Evolutionary conservation across 768 basidiomycete genomes (phyloP), one percentile per base, ranked within the genome.

Genomic region (Tylopilus felleus): DNA sequence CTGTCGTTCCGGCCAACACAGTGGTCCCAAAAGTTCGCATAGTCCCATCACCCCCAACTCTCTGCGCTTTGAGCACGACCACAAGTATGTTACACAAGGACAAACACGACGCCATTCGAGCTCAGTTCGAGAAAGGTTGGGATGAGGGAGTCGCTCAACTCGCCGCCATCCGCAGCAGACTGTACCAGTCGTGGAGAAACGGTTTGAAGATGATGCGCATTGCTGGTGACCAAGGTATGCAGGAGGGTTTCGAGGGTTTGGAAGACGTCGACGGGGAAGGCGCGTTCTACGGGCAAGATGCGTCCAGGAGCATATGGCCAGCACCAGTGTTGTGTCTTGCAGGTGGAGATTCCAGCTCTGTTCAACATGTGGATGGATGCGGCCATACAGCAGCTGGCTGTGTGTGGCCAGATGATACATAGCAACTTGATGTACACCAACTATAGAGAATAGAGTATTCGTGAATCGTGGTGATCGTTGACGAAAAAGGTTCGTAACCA

Each of bases 61-160:
- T 89, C 9, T 55, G 61, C 27, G 78, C 84, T 12, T 54, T 88
- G 28, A 77, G 77, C 17, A 70, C 77, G n/a, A 79, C 76, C 0
- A 60, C 73, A 39, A 63, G 52, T 33, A 41, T 31, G 10, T 41
- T 74, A 13, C 60, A 66, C 28, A 61, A 60, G n/a, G 71, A 74
- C 4, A 71, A 66, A 22, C 73, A 77, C 49, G 67, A 66, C 8
- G 65, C 61, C 31, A 76, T 85, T 43, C 72, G 75, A 12, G 65
- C 65, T 1, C 79, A 81, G 57, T 90, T 88, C 60, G 75, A 74
- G 62, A 73, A 68, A 25, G 88, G 86, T 16, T 88, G 86, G 86
- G 65, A 68, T 3, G 79, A 83, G 58, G 87, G 86, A 4, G 60
- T 88, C 43, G 66, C 71, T 16, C 77, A 78, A 44, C 71, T 88